Evolutionary conservation across 257 asterid genomes (phyloP).

Genomic region (Solanum phureja): DNA sequence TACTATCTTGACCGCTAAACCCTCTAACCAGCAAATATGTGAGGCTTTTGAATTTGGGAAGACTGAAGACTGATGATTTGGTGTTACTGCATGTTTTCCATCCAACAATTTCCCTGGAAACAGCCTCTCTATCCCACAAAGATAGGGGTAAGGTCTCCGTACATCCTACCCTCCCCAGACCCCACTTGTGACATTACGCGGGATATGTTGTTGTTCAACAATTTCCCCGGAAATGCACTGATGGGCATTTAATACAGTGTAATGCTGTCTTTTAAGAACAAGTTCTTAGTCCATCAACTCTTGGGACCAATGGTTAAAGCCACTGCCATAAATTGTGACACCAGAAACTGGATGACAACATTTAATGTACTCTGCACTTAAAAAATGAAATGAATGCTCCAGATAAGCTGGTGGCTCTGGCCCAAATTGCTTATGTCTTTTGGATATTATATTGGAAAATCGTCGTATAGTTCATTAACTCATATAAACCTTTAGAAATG

Average conservation of each 20-base stretch:
- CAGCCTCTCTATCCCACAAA: background rate
- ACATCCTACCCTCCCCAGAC: background rate
- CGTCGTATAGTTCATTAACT: background rate
- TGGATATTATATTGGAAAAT: background rate
- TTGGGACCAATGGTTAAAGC: background rate
- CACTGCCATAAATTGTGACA: background rate
- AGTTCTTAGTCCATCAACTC: background rate
- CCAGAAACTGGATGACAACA: background rate
- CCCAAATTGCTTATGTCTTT: background rate
- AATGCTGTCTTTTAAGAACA: background rate
- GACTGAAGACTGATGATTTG: background rate
- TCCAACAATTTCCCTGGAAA: background rate
- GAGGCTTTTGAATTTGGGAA: background rate
- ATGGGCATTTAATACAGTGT: background rate
- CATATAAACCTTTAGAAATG: background rate
- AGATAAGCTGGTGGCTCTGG: background rate
- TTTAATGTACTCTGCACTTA: background rate
- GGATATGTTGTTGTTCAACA: background rate
- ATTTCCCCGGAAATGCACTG: background rate
- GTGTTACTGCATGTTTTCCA: background rate
- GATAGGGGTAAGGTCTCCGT: background rate
- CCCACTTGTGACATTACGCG: background rate
- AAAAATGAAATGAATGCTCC: background rate
- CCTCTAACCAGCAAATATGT: background rate
- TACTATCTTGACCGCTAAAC: background rate